phyloP scores from a whole-genome alignment of 768 basidiomycete species.

The Obba rivulosa region DNA sequence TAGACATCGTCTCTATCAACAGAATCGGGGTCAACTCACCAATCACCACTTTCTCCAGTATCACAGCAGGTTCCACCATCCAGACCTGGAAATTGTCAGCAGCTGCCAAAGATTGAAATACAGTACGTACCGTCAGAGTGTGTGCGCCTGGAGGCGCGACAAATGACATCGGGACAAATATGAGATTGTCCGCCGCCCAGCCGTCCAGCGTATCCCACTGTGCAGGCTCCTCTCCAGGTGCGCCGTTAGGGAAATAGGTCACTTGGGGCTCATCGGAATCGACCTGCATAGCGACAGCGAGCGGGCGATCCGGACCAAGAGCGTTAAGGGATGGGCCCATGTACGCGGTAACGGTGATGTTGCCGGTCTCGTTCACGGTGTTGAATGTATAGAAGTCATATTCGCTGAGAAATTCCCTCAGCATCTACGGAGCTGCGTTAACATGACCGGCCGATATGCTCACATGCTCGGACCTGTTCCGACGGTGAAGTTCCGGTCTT shows the following conservation, averaged over 20 bases:
- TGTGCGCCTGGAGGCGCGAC: conserved; percentile 46
- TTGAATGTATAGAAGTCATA: conserved; percentile 66
- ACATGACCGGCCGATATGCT: conserved; percentile 13
- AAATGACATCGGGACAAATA: conserved; percentile 35
- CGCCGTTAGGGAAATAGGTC: conserved; percentile 39
- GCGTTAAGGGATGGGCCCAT: conserved; percentile 53
- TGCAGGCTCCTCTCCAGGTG: conserved; percentile 40
- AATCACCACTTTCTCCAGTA: conserved; percentile 58
- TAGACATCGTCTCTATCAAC: neutral
- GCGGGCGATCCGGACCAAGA: conserved; percentile 41
- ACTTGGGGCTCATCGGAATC: conserved; percentile 39
- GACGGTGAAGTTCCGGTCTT: conserved; percentile 50
- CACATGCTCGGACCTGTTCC: conserved; percentile 61
- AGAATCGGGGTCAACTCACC: conserved; percentile 27
- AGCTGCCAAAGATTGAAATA: conserved; percentile 1
- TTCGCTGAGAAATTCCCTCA: conserved; percentile 31
- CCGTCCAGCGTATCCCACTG: conserved; percentile 45
- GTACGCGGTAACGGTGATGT: conserved; percentile 41
- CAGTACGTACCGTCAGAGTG: conserved; percentile 45
- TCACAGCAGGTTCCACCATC: conserved; percentile 55
- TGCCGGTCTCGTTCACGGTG: conserved; percentile 35
- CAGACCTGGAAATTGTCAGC: conserved; percentile 31
- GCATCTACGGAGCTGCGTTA: neutral
- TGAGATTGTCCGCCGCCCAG: conserved; percentile 50
- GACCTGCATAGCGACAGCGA: conserved; percentile 46